Conservation (phyloP, 108 stramenopile genomes). For the Cyclotella sp. region DNA sequence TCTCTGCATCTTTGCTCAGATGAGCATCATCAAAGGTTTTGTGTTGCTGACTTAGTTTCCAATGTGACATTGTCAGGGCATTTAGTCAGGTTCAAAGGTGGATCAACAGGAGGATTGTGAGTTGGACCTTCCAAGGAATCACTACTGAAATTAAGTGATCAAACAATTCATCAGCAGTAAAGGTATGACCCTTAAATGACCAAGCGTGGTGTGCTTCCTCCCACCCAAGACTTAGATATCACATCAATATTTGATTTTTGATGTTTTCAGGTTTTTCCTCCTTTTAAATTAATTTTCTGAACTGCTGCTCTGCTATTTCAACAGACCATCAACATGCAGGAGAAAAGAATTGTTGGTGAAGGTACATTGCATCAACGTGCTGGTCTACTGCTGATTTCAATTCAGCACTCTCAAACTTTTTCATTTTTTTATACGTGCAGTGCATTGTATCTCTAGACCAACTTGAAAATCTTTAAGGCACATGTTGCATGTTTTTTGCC, state of each 20-base stretch:
- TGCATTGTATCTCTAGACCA: too few species aligned
- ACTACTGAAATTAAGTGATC: background rate
- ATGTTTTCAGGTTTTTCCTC: conserved; percentile 2
- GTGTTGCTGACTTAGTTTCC: background rate
- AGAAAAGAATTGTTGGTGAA: background rate
- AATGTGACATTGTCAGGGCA: background rate
- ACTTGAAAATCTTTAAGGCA: too few species aligned
- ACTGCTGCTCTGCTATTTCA: too few species aligned
- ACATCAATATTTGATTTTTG: conserved; percentile 1
- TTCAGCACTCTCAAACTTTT: too few species aligned
- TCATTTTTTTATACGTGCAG: too few species aligned
- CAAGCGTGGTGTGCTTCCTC: too few species aligned
- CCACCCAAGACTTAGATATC: background rate
- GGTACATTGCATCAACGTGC: too few species aligned
- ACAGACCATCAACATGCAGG: background rate
- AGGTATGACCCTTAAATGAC: too few species aligned
- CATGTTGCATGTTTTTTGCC: too few species aligned
- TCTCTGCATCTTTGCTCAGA: background rate
- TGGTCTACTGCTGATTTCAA: conserved; percentile 19
- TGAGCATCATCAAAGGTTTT: too few species aligned
- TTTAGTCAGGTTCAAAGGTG: background rate
- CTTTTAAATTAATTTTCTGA: background rate
- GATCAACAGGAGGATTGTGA: too few species aligned
- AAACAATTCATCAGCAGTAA: too few species aligned
- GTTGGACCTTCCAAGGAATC: conserved; percentile 3